Evolutionary conservation across 2,329 filamentous ascomycete genomes (phyloP), one percentile per base, ranked within the genome.

Genomic region (Paraconiothyrium sp.): DNA sequence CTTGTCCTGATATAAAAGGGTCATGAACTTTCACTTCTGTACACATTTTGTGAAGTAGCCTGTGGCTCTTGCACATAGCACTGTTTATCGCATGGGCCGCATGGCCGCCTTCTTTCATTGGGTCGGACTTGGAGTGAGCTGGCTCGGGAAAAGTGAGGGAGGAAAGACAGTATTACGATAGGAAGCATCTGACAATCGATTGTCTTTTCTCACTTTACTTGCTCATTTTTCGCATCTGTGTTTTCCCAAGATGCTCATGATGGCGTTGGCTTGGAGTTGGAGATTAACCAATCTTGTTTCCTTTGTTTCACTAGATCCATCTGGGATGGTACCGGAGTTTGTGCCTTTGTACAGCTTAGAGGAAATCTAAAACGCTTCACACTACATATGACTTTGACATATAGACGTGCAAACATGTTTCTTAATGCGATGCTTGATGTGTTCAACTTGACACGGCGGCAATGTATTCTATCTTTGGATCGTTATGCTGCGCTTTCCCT

Each of bases 151-250:
- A 30, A 24, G 24, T 49, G 54, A 46, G 58, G 14, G 55, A 50
- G 54, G 57, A 59, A 52, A 59, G 37, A 62, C 57, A 60, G 60
- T 41, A 16, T 52, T 54, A 61, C 66, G 61, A 66, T 65, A 57
- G 49, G 49, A 35, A 52, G 54, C 51, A 47, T 35, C 56, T 63
- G 68, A 61, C 69, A 72, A 73, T 72, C 67, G 62, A 73, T 20
- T 24, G 43, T 46, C 41, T 20, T 24, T 46, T 46, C n/a, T 41
- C 27, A 30, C 39, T 41, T 5, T n/a, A 41, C 9, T 7, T 41
- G 16, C 16, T 41, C 39, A 41, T n/a, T 41, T 41, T 41, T 16
- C 39, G 7, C 14, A 7, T 20, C 27, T 30, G 27, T 30, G 27
- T 30, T 30, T 30, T 4, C 6, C 6, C 27, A 30, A 1, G 5